phyloP scores from a whole-genome alignment of 208 protist species.

The Kentomonas sorsogonicus region DNA sequence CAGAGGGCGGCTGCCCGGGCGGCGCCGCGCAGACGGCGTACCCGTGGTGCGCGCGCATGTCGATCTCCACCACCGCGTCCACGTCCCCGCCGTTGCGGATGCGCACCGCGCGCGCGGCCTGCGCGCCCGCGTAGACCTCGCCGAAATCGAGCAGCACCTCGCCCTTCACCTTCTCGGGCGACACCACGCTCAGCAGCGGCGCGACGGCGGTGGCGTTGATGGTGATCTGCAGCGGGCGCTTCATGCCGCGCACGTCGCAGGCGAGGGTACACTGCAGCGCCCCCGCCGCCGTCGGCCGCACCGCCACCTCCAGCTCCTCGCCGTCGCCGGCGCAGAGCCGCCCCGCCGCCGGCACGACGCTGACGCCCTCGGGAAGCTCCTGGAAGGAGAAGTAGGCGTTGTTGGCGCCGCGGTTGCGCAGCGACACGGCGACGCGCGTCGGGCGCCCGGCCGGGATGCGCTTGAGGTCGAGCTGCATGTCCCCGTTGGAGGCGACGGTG shows the following conservation, averaged over 20 bases:
- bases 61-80: conserved; percentile 67
- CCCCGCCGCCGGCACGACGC: conserved; percentile 57
- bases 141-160: conserved; percentile 87
- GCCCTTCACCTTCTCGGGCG: conserved; percentile 36
- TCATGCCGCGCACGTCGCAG: conserved; percentile 80
- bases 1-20: no score
- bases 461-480: conserved; percentile 60
- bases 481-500: conserved; percentile 11
- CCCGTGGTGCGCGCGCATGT: conserved; percentile 44
- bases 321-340: conserved; percentile 54
- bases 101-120: conserved; percentile 33
- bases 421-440: conserved; percentile 26
- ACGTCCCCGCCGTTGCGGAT: conserved; percentile 82
- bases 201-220: conserved; percentile 70
- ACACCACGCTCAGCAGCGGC: conserved; percentile 44
- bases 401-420: conserved; percentile 59
- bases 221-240: conserved; percentile 47
- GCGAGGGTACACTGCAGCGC: conserved; percentile 30
- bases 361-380: conserved; percentile 48
- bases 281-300: conserved; percentile 34
- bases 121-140: conserved; percentile 73
- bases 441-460: conserved; percentile 61
- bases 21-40: conserved; percentile 25
- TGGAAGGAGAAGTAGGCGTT: conserved; percentile 81
- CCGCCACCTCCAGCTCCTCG: conserved; percentile 61